Conservation (phyloP, 1,284 basidiomycete species). For the Clitocybe nebularis region DNA sequence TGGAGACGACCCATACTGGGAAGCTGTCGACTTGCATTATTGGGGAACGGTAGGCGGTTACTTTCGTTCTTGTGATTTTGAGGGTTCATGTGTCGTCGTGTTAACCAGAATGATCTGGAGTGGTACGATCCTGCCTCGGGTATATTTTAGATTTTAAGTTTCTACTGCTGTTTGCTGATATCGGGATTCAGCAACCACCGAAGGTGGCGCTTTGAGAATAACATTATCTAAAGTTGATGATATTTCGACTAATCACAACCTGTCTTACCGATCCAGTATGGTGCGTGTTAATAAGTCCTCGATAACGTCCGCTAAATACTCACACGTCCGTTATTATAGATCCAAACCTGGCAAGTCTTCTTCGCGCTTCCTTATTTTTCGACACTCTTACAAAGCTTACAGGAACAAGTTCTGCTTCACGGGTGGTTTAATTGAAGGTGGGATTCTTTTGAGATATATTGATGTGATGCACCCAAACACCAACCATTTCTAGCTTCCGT, state of each 20-base stretch:
- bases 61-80: too few species aligned
- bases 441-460: slow-evolving; percentile 23
- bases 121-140: slow-evolving; percentile 41
- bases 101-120: slow-evolving; percentile 33
- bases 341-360: slow-evolving; percentile 32
- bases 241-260: slow-evolving; percentile 31
- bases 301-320: neutral
- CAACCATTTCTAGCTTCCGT: slow-evolving; percentile 53
- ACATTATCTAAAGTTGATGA: slow-evolving; percentile 24
- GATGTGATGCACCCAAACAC: slow-evolving; percentile 4
- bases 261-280: slow-evolving; percentile 37
- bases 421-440: slow-evolving; percentile 65
- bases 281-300: slow-evolving; percentile 18
- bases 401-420: slow-evolving; percentile 80
- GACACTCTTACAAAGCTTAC: slow-evolving; percentile 9
- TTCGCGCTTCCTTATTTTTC: neutral
- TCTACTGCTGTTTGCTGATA: neutral
- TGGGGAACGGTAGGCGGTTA: slow-evolving; percentile 43
- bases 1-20: slow-evolving; percentile 64
- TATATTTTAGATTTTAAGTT: slow-evolving; percentile 10
- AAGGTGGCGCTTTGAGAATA: slow-evolving; percentile 29
- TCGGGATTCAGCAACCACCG: slow-evolving; percentile 29
- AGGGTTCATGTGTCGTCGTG: too few species aligned
- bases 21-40: slow-evolving; percentile 42
- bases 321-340: slow-evolving; percentile 18